Conservation (phyloP, 495 filamentous ascomycete genomes). For the Lasiosphaeria hispida region DNA sequence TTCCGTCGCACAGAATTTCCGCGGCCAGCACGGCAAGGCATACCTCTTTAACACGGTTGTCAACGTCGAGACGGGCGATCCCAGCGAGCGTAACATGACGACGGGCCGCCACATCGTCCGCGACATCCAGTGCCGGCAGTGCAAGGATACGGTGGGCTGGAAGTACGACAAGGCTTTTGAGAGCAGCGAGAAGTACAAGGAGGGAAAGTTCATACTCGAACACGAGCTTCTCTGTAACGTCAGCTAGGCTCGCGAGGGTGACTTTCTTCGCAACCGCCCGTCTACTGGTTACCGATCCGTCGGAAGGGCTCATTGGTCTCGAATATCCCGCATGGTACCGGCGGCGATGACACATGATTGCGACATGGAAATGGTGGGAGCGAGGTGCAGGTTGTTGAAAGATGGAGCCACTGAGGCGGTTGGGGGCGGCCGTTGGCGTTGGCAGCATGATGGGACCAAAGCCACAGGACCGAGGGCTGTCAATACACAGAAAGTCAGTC, state of each 20-base stretch:
- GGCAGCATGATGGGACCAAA: too few species aligned
- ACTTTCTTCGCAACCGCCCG: too few species aligned
- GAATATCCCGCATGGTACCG: too few species aligned
- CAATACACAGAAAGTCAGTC: too few species aligned
- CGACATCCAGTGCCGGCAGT: conserved; percentile 86
- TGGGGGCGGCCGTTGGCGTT: too few species aligned
- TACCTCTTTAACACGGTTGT: conserved; percentile 94
- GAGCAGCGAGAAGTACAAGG: conserved; percentile 91
- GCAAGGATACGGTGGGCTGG: conserved; percentile 91
- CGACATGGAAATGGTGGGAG: too few species aligned
- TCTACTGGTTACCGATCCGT: too few species aligned
- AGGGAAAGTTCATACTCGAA: conserved; percentile 96
- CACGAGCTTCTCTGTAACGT: conserved; percentile 85
- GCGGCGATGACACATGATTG: too few species aligned
- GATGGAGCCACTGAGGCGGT: too few species aligned
- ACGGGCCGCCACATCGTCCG: conserved; percentile 91
- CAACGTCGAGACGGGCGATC: conserved; percentile 76
- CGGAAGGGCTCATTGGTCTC: too few species aligned
- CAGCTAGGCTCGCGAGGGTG: background rate
- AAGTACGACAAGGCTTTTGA: conserved; percentile 99
- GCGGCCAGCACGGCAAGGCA: conserved; percentile 96
- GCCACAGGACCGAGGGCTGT: too few species aligned
- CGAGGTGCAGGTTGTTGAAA: too few species aligned
- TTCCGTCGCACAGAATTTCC: conserved; percentile 73
- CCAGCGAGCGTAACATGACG: conserved; percentile 97